A percentile compares a stretch with the other conserved stretches of the same genome.
Evolutionary conservation across 208 protist species (phyloP).

Genomic region (Leishmania turanica): DNA sequence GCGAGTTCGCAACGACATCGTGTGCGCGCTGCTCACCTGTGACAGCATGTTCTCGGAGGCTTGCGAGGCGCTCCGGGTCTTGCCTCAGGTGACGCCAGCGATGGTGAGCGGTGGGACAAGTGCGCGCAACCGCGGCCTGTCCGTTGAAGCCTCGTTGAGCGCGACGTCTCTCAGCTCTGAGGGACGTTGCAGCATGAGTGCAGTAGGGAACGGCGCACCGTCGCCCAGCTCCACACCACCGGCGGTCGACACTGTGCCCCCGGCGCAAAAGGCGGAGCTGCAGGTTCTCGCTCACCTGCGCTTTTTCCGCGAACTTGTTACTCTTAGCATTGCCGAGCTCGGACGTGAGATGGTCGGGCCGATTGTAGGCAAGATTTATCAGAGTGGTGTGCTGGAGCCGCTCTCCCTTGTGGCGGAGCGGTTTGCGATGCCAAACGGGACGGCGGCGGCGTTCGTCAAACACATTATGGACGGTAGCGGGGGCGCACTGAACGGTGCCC

Average conservation of each 20-base stretch:
- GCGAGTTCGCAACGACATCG: conserved; percentile 69
- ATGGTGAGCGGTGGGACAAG: conserved; percentile 6
- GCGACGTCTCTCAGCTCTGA: conserved; percentile 22
- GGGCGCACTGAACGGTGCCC: not conserved
- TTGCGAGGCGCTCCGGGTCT: conserved; percentile 55
- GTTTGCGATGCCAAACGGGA: conserved; percentile 53
- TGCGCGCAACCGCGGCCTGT: conserved; percentile 11
- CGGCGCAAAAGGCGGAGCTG: conserved; percentile 42
- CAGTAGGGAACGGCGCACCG: not conserved
- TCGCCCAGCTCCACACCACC: conserved; percentile 16
- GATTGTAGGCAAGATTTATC: conserved; percentile 63
- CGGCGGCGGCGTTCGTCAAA: conserved; percentile 37
- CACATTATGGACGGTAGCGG: conserved; percentile 22
- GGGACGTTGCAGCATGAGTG: not conserved
- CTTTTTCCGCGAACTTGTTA: conserved; percentile 69
- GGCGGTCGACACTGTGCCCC: not conserved
- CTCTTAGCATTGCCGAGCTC: conserved; percentile 59
- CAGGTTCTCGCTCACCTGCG: conserved; percentile 72
- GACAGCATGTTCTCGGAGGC: conserved; percentile 51
- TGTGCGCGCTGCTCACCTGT: conserved; percentile 54
- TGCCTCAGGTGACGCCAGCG: conserved; percentile 19
- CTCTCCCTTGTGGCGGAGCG: conserved; percentile 79
- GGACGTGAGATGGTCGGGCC: conserved; percentile 60
- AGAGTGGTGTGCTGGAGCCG: conserved; percentile 59
- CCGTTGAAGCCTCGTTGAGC: conserved; percentile 21